Conservation (phyloP, 495 filamentous ascomycete species). For the Geopyxis carbonaria region DNA sequence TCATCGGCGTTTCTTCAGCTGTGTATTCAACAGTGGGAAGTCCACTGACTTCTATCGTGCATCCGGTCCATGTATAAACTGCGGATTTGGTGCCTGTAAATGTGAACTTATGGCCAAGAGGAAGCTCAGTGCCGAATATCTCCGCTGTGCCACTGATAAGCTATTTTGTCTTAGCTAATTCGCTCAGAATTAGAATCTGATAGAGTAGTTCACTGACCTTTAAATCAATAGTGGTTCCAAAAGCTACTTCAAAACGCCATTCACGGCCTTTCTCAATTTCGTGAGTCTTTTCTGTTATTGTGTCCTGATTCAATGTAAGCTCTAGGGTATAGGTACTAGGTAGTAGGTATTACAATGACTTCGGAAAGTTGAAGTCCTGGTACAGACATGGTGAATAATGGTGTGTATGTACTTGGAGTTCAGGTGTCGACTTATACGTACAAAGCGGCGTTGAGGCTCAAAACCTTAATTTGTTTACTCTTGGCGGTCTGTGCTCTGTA, state of each 20-base stretch:
- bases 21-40: constrained; percentile 48
- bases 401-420: no score
- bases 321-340: neutral
- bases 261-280: constrained; percentile 41
- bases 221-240: constrained; percentile 42
- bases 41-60: constrained; percentile 56
- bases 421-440: no score
- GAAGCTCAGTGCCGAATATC: constrained; percentile 90
- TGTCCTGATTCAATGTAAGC: constrained; percentile 4
- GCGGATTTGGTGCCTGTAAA: constrained; percentile 73
- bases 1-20: constrained; percentile 73
- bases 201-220: constrained; percentile 36
- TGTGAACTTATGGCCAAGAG: constrained; percentile 58
- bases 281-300: constrained; percentile 20
- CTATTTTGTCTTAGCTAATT: no score
- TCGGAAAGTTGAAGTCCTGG: neutral
- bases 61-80: constrained; percentile 83
- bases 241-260: constrained; percentile 84
- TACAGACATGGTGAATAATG: constrained; percentile 1
- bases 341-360: neutral
- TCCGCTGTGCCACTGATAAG: constrained; percentile 73
- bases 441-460: no score
- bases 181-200: constrained; percentile 21
- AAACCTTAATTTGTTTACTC: no score
- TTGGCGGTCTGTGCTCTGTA: no score